A percentile compares a stretch with the other conserved stretches of the same genome.
Evolutionary conservation across 2,329 filamentous ascomycete genomes (phyloP).

Genomic region (Microdochium nivale): DNA sequence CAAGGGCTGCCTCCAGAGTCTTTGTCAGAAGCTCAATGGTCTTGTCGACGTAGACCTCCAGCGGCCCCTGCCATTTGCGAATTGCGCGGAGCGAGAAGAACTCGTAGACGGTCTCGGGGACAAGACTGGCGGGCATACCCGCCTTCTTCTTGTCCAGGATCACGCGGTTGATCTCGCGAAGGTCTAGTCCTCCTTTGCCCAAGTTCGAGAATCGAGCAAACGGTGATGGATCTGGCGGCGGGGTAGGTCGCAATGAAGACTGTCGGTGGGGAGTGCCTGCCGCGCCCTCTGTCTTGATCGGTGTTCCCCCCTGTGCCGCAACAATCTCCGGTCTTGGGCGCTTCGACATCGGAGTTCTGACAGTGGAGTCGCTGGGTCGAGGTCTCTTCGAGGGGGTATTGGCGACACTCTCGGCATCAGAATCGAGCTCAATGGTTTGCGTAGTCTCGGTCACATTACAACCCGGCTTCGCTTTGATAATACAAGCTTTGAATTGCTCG

Average conservation of each 20-base stretch:
- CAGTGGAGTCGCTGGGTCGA: slow-evolving; percentile 19
- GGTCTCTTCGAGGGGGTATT: slow-evolving; percentile 16
- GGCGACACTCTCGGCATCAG: slow-evolving; percentile 16
- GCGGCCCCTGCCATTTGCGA: slow-evolving; percentile 45
- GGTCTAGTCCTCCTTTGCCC: slow-evolving; percentile 32
- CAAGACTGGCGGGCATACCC: slow-evolving; percentile 45
- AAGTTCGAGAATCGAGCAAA: slow-evolving; percentile 30
- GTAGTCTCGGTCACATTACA: slow-evolving; percentile 16
- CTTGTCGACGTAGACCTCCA: slow-evolving; percentile 36
- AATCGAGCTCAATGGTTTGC: slow-evolving; percentile 17
- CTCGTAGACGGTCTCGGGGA: slow-evolving; percentile 52
- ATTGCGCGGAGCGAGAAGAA: slow-evolving; percentile 49
- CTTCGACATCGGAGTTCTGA: slow-evolving; percentile 16
- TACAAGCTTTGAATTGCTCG: slow-evolving; percentile 21
- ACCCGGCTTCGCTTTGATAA: slow-evolving; percentile 22
- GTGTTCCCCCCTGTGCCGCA: no score
- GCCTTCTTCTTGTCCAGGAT: slow-evolving; percentile 46
- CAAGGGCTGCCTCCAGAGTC: slow-evolving; percentile 37
- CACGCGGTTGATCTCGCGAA: slow-evolving; percentile 42
- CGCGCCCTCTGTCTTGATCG: neutral
- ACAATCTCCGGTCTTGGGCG: slow-evolving; percentile 10
- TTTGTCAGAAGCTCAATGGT: slow-evolving; percentile 39
- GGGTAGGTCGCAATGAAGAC: slow-evolving; percentile 14
- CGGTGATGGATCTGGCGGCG: slow-evolving; percentile 8
- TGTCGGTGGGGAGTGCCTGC: slow-evolving; percentile 13